A percentile compares a stretch with the other conserved stretches of the same genome.
These are phyloP conservation scores for Volvox carteri DNA, from an alignment of 163 green algal species.

Conservation along the genomic window DNA sequence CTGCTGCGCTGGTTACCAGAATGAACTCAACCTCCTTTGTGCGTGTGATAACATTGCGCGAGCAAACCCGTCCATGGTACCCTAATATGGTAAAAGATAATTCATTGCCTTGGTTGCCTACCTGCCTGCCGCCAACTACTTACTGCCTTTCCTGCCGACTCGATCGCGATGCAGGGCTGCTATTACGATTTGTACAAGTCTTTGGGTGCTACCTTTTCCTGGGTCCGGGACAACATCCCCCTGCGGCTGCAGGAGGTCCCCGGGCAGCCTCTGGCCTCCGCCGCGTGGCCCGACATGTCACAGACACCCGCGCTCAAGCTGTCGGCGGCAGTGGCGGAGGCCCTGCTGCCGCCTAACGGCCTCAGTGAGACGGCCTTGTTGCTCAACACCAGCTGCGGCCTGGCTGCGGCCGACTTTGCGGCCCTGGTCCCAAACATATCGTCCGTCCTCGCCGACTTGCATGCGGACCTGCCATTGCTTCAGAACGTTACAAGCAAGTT, in stretches of 20 bases:
- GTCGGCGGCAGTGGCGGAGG: neutral
- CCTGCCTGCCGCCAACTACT: too few relatives aligned
- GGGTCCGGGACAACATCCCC: slow-evolving; percentile 15
- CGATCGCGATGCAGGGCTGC: neutral
- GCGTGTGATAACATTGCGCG: too few relatives aligned
- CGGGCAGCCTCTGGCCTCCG: neutral
- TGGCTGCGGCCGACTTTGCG: neutral
- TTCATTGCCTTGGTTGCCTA: too few relatives aligned
- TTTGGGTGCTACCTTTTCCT: neutral
- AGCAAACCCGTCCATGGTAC: too few relatives aligned
- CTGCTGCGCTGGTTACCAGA: too few relatives aligned
- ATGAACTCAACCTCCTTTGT: too few relatives aligned
- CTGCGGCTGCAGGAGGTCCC: neutral
- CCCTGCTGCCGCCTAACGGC: neutral
- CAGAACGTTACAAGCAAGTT: neutral
- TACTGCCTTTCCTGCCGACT: too few relatives aligned
- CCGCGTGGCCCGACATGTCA: neutral
- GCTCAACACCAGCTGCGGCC: neutral
- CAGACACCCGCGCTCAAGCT: neutral
- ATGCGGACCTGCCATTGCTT: neutral
- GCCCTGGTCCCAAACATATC: neutral
- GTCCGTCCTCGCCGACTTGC: neutral
- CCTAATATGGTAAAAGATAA: too few relatives aligned
- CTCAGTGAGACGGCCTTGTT: neutral
- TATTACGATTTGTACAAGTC: neutral